phyloP scores from a whole-genome alignment of 2,329 filamentous ascomycete species.

The Verticillium dahliae region DNA sequence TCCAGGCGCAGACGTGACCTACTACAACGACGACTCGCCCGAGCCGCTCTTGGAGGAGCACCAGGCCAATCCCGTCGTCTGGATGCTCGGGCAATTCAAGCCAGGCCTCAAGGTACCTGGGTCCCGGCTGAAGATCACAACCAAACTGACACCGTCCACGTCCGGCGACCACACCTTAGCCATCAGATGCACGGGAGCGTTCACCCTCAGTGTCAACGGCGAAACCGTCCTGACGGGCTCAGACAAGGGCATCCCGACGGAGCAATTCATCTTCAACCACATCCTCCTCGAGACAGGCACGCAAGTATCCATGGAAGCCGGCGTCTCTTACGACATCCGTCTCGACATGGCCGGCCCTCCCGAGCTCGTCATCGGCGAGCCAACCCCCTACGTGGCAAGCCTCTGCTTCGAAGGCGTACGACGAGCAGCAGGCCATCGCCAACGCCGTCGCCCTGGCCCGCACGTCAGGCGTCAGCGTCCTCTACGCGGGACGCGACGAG shows the following conservation, averaged over 20 bases:
- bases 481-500: constrained; percentile 10
- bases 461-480: constrained; percentile 6
- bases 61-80: constrained; percentile 11
- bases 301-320: constrained; percentile 6
- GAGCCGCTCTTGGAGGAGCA: constrained; percentile 8
- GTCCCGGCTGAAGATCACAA: constrained; percentile 9
- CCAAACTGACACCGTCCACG: constrained; percentile 6
- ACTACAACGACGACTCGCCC: constrained; percentile 8
- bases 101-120: constrained; percentile 8
- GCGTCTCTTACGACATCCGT: constrained; percentile 6
- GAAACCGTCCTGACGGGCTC: constrained; percentile 7
- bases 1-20: constrained; percentile 8
- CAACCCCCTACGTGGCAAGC: constrained; percentile 7
- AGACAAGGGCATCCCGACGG: constrained; percentile 7
- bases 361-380: constrained; percentile 5
- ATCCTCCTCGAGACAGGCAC: constrained; percentile 10
- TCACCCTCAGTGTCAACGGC: constrained; percentile 8
- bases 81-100: constrained; percentile 14
- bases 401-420: constrained; percentile 7
- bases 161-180: constrained; percentile 11
- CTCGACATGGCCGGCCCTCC: constrained; percentile 7
- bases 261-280: constrained; percentile 15
- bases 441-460: constrained; percentile 5
- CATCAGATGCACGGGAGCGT: constrained; percentile 8
- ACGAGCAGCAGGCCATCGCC: constrained; percentile 5